These are phyloP conservation scores for Dothiorella sarmentorum DNA, from an alignment of 2,329 filamentous ascomycete genomes.

Conservation along the genomic window DNA sequence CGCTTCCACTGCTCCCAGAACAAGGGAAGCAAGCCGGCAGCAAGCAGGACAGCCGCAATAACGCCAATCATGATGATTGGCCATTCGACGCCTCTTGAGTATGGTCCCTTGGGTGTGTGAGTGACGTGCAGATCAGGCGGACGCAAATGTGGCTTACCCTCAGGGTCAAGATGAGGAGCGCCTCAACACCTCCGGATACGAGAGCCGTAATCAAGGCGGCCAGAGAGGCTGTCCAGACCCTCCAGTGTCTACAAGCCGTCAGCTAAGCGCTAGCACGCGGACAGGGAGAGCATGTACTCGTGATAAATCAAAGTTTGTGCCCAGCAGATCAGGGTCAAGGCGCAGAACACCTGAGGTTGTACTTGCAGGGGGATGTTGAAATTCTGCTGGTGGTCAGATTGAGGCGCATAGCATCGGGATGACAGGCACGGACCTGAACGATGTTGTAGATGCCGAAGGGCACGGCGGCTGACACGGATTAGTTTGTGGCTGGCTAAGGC, in stretches of 20 bases:
- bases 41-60: conserved; percentile 56
- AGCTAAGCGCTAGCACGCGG: conserved; percentile 24
- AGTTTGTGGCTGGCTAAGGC: neutral
- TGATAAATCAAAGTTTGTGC: conserved; percentile 52
- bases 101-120: conserved; percentile 46
- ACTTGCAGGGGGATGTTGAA: conserved; percentile 55
- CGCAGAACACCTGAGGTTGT: conserved; percentile 53
- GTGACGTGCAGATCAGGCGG: neutral
- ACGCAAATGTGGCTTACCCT: conserved; percentile 39
- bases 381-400: conserved; percentile 36
- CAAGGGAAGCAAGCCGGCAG: conserved; percentile 56
- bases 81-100: conserved; percentile 51
- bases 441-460: conserved; percentile 52
- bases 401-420: neutral
- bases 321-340: conserved; percentile 50
- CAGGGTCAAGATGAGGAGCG: conserved; percentile 56
- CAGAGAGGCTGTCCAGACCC: conserved; percentile 45
- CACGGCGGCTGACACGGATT: conserved; percentile 32
- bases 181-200: conserved; percentile 53
- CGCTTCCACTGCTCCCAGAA: conserved; percentile 63
- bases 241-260: conserved; percentile 43
- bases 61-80: conserved; percentile 57
- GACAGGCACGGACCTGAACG: conserved; percentile 39
- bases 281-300: conserved; percentile 33
- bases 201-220: conserved; percentile 40